Percentiles rank a stretch among this genome's conserved stretches.
Evolutionary conservation across 352 stramenopile species (phyloP).

Genomic region (Phytophthora sansomeana): DNA sequence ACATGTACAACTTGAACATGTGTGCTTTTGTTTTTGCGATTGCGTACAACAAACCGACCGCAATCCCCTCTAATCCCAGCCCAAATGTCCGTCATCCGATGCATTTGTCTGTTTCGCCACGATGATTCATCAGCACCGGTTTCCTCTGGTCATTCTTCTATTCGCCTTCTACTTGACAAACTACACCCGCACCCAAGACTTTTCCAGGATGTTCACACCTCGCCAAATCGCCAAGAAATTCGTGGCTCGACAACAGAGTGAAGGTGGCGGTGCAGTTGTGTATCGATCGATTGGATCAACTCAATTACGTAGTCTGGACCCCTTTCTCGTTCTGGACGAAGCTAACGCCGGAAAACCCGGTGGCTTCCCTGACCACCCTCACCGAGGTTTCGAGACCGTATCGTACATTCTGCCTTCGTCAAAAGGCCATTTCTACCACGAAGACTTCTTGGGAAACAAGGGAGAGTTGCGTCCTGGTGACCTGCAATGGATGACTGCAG

Average conservation of each 20-base stretch:
- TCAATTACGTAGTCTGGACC: constrained; percentile 44
- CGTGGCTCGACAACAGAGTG: constrained; percentile 39
- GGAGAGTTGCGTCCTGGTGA: constrained; percentile 50
- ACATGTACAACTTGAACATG: too few species aligned
- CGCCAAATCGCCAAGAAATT: constrained; percentile 43
- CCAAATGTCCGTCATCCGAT: too few species aligned
- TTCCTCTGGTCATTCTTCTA: constrained; percentile 27
- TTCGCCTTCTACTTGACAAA: constrained; percentile 13
- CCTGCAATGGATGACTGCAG: constrained; percentile 66
- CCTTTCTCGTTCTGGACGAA: constrained; percentile 66
- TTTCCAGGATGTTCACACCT: constrained; percentile 36
- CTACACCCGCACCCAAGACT: constrained; percentile 8
- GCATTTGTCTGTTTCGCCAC: too few species aligned
- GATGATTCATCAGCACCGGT: too few species aligned
- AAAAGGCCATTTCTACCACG: constrained; percentile 84
- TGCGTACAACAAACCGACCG: too few species aligned
- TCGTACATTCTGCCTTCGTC: constrained; percentile 83
- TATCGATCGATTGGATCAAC: constrained; percentile 45
- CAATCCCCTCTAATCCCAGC: too few species aligned
- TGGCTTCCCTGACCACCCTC: constrained; percentile 90
- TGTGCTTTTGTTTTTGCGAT: too few species aligned
- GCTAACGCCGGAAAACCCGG: constrained; percentile 55
- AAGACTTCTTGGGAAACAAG: constrained; percentile 78
- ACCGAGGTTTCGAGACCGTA: constrained; percentile 92
- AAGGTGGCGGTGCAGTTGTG: constrained; percentile 48